Percentiles rank a stretch among this genome's conserved stretches.
phyloP scores from a whole-genome alignment of 1,284 basidiomycete genomes.

The Cryptococcus maquisensis region DNA sequence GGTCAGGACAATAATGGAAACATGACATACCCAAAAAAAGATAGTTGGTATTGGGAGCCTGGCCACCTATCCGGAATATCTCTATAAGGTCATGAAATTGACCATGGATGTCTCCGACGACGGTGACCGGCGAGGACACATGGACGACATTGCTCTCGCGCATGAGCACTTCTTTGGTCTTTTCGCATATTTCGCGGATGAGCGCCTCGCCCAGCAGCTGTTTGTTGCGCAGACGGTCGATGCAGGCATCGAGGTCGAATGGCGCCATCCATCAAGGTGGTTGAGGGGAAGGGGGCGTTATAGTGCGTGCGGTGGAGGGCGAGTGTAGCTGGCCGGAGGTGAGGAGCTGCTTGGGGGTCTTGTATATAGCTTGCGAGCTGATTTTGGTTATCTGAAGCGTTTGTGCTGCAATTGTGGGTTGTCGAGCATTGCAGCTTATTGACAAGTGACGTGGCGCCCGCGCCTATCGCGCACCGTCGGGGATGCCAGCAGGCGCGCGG shows the following conservation, averaged over 20 bases:
- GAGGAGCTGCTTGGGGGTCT: no score
- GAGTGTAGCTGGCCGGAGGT: no score
- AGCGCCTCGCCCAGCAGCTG: slow-evolving; percentile 88
- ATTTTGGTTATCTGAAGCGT: no score
- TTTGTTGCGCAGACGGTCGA: slow-evolving; percentile 81
- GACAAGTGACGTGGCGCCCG: neutral
- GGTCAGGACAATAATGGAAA: neutral
- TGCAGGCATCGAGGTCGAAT: slow-evolving; percentile 93
- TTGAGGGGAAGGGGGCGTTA: neutral
- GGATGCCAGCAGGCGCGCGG: neutral
- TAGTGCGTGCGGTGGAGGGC: neutral
- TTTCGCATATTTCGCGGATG: slow-evolving; percentile 93
- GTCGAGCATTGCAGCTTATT: no score
- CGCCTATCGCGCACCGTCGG: neutral
- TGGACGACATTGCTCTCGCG: slow-evolving; percentile 98
- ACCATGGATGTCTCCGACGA: slow-evolving; percentile 96
- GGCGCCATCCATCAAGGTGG: slow-evolving; percentile 62
- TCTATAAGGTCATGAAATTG: slow-evolving; percentile 99
- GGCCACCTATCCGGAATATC: slow-evolving; percentile 97
- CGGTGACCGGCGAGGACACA: slow-evolving; percentile 95
- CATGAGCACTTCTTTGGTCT: slow-evolving; percentile 98
- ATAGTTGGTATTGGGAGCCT: slow-evolving; percentile 95
- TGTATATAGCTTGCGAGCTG: no score
- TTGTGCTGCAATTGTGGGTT: no score
- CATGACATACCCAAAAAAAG: slow-evolving; percentile 76